These are phyloP conservation scores for Cutaneotrichosporon dermatis DNA, from an alignment of 1,284 basidiomycete genomes.

Conservation along the genomic window DNA sequence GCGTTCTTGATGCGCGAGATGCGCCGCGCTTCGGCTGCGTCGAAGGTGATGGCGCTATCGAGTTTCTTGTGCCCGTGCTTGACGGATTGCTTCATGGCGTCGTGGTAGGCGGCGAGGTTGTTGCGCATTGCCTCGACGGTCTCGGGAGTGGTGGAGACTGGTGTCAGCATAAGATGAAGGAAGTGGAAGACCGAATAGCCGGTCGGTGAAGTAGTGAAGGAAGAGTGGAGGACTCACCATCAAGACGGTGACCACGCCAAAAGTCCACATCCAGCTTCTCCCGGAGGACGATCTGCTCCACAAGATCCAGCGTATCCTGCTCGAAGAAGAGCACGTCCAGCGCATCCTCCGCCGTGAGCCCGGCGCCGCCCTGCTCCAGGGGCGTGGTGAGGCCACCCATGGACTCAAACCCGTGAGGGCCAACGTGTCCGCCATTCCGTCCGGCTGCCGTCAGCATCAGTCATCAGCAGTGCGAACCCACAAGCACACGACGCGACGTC, in stretches of 20 bases:
- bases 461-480: conserved; percentile 8
- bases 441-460: conserved; percentile 14
- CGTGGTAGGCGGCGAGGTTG: not conserved
- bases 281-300: conserved; percentile 56
- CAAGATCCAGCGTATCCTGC: conserved; percentile 67
- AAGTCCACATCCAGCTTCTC: conserved; percentile 30
- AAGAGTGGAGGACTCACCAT: conserved; percentile 8
- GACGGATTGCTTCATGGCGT: not conserved
- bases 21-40: not conserved
- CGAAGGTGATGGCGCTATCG: not conserved
- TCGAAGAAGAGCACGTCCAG: conserved; percentile 54
- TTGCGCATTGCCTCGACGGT: not conserved
- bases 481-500: conserved; percentile 40
- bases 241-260: conserved; percentile 27
- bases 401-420: conserved; percentile 26
- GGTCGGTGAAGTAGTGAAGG: too few relatives aligned
- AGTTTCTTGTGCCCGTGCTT: not conserved
- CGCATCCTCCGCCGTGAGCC: conserved; percentile 43
- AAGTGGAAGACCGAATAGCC: too few relatives aligned
- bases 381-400: conserved; percentile 24
- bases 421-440: conserved; percentile 42
- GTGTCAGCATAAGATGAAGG: not conserved
- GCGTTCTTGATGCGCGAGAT: conserved; percentile 4
- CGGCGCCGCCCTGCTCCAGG: conserved; percentile 14
- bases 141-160: not conserved